Conservation (phyloP, 164 flowering plant genomes). For the Umbilicus rupestris region DNA sequence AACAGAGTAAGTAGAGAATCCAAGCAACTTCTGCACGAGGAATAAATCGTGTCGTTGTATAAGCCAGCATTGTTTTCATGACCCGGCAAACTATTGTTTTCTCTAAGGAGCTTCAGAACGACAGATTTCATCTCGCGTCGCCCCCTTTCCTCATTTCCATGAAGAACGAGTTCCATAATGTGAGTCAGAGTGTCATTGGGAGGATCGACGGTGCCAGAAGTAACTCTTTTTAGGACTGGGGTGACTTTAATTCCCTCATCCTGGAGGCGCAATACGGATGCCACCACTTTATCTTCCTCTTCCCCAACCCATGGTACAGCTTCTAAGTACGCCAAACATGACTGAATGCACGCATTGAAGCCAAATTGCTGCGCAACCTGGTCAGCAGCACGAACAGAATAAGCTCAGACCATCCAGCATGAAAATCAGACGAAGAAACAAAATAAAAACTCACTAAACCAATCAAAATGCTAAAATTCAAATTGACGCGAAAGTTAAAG, state of each 20-base stretch:
- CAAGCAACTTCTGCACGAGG: conserved; percentile 52
- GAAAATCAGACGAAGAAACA: background rate
- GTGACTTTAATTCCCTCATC: conserved; percentile 38
- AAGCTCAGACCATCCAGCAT: background rate
- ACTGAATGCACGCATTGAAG: conserved; percentile 52
- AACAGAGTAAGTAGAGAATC: conserved; percentile 40
- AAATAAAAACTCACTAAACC: background rate
- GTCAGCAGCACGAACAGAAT: background rate
- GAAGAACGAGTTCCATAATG: conserved; percentile 75
- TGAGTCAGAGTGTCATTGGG: conserved; percentile 62
- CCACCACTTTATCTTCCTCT: conserved; percentile 90
- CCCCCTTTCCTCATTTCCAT: conserved; percentile 79
- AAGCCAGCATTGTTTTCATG: conserved; percentile 33
- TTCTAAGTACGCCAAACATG: conserved; percentile 89
- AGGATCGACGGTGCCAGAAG: conserved; percentile 40
- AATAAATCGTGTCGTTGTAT: conserved; percentile 44
- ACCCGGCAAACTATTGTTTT: conserved; percentile 34
- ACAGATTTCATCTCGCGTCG: conserved; percentile 90
- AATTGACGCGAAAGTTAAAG: background rate
- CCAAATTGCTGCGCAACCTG: conserved; percentile 80
- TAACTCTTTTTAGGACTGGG: conserved; percentile 67
- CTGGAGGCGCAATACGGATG: conserved; percentile 53
- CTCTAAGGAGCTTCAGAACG: conserved; percentile 73
- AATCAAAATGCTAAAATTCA: background rate
- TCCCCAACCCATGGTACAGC: conserved; percentile 98